Conservation (phyloP, 1,284 basidiomycete species). For the Rhodotorula sp. region DNA sequence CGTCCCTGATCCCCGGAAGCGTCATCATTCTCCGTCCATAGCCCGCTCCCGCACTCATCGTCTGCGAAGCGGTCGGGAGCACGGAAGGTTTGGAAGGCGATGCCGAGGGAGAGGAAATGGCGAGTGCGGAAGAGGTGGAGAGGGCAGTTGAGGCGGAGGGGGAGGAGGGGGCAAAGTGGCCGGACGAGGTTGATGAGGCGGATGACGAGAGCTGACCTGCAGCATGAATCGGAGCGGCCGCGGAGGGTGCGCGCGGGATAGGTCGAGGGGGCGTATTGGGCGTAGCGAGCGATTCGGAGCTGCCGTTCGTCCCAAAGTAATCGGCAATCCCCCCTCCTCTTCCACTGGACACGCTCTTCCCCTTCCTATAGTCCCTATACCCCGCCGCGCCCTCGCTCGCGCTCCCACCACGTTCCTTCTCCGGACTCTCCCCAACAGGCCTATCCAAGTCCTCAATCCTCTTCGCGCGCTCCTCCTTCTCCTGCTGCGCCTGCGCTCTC, state of each 20-base stretch:
- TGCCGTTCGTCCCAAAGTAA: background rate
- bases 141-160: constrained; percentile 7
- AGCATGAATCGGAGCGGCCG: background rate
- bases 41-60: background rate
- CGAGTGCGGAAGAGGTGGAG: background rate
- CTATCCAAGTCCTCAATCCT: background rate
- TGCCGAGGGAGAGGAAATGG: background rate
- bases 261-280: background rate
- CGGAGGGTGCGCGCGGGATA: background rate
- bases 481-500: background rate
- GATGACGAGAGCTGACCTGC: background rate
- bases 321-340: background rate
- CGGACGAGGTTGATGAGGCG: background rate
- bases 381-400: background rate
- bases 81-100: background rate
- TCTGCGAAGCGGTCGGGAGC: background rate
- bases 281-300: background rate
- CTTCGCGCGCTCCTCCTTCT: background rate
- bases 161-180: background rate
- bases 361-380: background rate
- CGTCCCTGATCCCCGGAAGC: constrained; percentile 22
- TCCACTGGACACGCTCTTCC: background rate
- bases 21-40: constrained; percentile 15
- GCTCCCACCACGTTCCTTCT: background rate
- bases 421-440: constrained; percentile 1